Percentiles rank a stretch among this genome's conserved stretches.
These are phyloP conservation scores for Trichocladium antarcticum DNA, from an alignment of 495 filamentous ascomycete species.

Conservation along the genomic window DNA sequence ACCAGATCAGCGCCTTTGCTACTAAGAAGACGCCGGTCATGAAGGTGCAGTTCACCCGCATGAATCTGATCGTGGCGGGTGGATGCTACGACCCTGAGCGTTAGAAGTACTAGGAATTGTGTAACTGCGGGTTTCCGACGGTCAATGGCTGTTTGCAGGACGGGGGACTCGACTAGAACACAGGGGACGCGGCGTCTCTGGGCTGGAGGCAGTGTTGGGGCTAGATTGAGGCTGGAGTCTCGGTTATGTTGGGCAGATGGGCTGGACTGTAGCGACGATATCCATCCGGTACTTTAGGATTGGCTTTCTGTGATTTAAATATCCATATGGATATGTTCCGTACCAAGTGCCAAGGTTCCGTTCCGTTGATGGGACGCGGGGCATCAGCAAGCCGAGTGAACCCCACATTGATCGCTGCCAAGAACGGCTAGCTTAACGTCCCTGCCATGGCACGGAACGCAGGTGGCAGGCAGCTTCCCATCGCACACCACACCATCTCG, in stretches of 20 bases:
- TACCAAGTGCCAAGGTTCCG: too few relatives aligned
- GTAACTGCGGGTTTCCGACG: not conserved
- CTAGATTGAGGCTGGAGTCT: not conserved
- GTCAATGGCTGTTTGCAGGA: too few relatives aligned
- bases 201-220: not conserved
- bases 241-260: not conserved
- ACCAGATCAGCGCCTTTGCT: conserved; percentile 85
- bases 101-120: conserved; percentile 7
- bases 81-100: conserved; percentile 58
- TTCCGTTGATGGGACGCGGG: too few relatives aligned
- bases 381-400: not conserved
- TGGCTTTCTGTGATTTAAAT: not conserved
- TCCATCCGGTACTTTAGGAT: not conserved
- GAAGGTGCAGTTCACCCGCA: conserved; percentile 83
- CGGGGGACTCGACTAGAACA: too few relatives aligned
- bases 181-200: not conserved
- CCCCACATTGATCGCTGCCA: conserved; percentile 16
- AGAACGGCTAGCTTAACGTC: conserved; percentile 12
- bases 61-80: conserved; percentile 82
- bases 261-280: not conserved
- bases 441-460: not conserved
- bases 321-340: too few relatives aligned
- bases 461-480: not conserved
- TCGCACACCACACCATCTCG: not conserved
- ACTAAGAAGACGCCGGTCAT: conserved; percentile 94